Evolutionary conservation across 192 early-diverging fungal genomes (phyloP).

Genomic region (Lobosporangium transversale): DNA sequence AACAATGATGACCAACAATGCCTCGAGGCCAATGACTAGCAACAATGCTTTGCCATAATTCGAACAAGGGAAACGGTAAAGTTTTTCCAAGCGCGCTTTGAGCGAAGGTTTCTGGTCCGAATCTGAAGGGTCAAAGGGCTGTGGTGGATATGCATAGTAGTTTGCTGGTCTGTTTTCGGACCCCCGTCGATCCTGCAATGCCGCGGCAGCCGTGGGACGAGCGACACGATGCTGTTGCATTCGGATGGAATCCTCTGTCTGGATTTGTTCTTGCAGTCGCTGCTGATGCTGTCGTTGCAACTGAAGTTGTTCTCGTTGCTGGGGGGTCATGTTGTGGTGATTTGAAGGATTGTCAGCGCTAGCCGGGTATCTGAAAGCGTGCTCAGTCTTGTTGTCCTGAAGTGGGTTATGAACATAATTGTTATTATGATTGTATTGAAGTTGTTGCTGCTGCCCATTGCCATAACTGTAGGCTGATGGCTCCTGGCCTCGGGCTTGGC

Average conservation of each 20-base stretch:
- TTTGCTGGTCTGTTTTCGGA: constrained; percentile 21
- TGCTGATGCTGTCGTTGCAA: constrained; percentile 24
- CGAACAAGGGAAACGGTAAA: constrained; percentile 41
- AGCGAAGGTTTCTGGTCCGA: neutral
- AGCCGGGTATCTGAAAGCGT: constrained; percentile 9
- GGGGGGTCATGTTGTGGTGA: constrained; percentile 19
- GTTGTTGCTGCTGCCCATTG: constrained; percentile 14
- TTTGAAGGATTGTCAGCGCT: neutral
- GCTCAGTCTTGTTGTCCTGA: constrained; percentile 8
- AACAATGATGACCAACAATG: constrained; percentile 40
- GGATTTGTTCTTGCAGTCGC: constrained; percentile 18
- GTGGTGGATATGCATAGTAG: constrained; percentile 28
- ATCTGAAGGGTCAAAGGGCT: constrained; percentile 8
- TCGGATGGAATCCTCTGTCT: constrained; percentile 15
- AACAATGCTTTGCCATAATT: constrained; percentile 39
- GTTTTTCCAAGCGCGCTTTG: constrained; percentile 15
- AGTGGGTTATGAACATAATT: constrained; percentile 31
- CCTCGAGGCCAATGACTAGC: constrained; percentile 34
- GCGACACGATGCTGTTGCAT: constrained; percentile 47
- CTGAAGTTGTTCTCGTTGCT: constrained; percentile 24
- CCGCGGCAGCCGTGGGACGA: constrained; percentile 9
- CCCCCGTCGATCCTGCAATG: constrained; percentile 12
- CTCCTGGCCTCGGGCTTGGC: constrained; percentile 13
- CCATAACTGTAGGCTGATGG: constrained; percentile 1
- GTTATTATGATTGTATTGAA: neutral